Evolutionary conservation across 169 alveolate species (phyloP), one percentile per base, ranked within the genome.

Genomic region (Plasmodium relictum): DNA sequence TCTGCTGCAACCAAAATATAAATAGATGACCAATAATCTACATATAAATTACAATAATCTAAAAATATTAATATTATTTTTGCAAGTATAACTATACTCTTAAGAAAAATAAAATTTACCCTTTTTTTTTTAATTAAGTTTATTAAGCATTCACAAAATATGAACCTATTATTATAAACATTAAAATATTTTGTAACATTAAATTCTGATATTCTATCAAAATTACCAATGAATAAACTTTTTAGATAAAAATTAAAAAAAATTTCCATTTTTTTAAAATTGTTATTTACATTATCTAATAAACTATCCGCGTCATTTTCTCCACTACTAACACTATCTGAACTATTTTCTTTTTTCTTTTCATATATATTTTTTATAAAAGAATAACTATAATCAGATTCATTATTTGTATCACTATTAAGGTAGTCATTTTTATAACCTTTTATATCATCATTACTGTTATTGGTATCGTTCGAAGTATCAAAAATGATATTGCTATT

Each of bases 111-210:
- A 45, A 78, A 48, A 48, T 41, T 22, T 6, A 66, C 63, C 26
- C 50, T 50, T 68, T 58, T 58, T 56, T 78, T 66, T 56, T 78
- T 78, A 65, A 78, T 69, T 26, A 44, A 78, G 24, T 66, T n/a
- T 44, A 78, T 56, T n/a, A 78, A 44, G 48, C 89, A 78, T 26
- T 78, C 89, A 31, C 89, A 78, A 78, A 78, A 78, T 63, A 78
- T 22, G 14, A 78, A 22, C 12, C 89, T 31, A 65, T 78, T 56
- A 31, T 66, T 78, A 26, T 78, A 78, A 16, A 66, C 50, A 20
- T 78, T 78, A 42, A 78, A 78, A 65, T 63, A 52, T 4, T 58
- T n/a, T 3, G 61, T 41, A 0, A 78, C 63, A 56, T 78, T 63
- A 37, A 78, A 78, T 37, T 65, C 78, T 45, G 61, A 68, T 62